Evolutionary conservation across 768 basidiomycete species (phyloP).

Genomic region (Phanerodontia chrysosporium): DNA sequence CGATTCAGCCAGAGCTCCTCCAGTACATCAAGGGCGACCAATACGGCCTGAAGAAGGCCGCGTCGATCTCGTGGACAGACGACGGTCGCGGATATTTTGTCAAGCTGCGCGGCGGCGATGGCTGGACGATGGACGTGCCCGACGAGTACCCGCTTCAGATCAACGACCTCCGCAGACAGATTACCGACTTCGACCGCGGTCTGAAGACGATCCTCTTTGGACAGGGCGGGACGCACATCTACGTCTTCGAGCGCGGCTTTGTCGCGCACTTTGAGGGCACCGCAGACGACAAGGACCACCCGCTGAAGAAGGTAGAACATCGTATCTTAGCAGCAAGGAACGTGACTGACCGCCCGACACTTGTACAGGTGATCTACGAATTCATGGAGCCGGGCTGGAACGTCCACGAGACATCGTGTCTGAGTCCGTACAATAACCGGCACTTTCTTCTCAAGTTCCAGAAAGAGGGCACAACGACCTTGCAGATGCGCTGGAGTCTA

Average conservation of each 20-base stretch:
- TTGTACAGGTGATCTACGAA: neutral
- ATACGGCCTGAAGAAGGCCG: neutral
- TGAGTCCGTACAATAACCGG: neutral
- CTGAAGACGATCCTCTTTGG: conserved; percentile 1
- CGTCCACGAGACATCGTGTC: neutral
- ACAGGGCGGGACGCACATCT: conserved; percentile 3
- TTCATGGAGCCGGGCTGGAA: neutral
- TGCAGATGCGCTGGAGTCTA: neutral
- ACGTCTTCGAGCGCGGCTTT: neutral
- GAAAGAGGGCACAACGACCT: neutral
- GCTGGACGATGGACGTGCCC: neutral
- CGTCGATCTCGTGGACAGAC: neutral
- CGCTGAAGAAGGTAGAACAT: conserved; percentile 3
- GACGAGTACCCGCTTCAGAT: neutral
- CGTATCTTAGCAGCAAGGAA: neutral
- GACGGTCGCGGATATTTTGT: neutral
- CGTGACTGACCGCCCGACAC: neutral
- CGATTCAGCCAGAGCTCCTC: neutral
- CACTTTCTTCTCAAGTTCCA: conserved; percentile 3
- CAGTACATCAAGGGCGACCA: neutral
- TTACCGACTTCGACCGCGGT: neutral
- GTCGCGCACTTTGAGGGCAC: neutral
- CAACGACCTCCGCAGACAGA: neutral
- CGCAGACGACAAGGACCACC: neutral
- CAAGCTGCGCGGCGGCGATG: neutral